Evolutionary conservation across 202 grass and related monocot genomes (phyloP).

Genomic region (Saccharum hybrid): DNA sequence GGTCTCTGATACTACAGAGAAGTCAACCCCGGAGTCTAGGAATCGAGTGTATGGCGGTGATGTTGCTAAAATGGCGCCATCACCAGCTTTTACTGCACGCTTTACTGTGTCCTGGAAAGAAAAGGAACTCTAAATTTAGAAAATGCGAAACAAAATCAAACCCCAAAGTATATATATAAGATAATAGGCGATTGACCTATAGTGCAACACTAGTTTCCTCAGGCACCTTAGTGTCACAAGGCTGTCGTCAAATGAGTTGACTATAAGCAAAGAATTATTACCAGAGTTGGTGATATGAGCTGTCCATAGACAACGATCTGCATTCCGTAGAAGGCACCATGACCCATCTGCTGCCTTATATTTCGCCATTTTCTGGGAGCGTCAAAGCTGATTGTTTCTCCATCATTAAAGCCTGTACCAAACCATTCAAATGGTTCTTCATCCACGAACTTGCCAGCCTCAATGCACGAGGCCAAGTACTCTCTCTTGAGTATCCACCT

Average conservation of each 20-base stretch:
- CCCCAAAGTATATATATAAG: not conserved
- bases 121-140: conserved; percentile 11
- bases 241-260: conserved; percentile 21
- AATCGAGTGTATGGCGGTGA: conserved; percentile 83
- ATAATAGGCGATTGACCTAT: not conserved
- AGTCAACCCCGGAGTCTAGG: conserved; percentile 66
- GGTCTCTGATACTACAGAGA: conserved; percentile 59
- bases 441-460: conserved; percentile 70
- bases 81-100: conserved; percentile 75
- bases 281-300: conserved; percentile 68
- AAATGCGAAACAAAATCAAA: not conserved
- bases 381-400: conserved; percentile 78
- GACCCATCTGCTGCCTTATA: conserved; percentile 68
- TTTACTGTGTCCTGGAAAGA: conserved; percentile 80
- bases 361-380: conserved; percentile 79
- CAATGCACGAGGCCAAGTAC: conserved; percentile 68
- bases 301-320: conserved; percentile 72
- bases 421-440: conserved; percentile 89
- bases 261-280: conserved; percentile 31
- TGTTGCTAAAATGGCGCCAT: conserved; percentile 83
- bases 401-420: conserved; percentile 62
- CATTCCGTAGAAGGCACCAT: conserved; percentile 87
- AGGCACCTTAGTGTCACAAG: conserved; percentile 26
- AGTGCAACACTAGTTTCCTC: not conserved
- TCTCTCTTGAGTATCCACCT: conserved; percentile 93